Evolutionary conservation across 2,329 filamentous ascomycete species (phyloP).

Genomic region (Venturia effusa): DNA sequence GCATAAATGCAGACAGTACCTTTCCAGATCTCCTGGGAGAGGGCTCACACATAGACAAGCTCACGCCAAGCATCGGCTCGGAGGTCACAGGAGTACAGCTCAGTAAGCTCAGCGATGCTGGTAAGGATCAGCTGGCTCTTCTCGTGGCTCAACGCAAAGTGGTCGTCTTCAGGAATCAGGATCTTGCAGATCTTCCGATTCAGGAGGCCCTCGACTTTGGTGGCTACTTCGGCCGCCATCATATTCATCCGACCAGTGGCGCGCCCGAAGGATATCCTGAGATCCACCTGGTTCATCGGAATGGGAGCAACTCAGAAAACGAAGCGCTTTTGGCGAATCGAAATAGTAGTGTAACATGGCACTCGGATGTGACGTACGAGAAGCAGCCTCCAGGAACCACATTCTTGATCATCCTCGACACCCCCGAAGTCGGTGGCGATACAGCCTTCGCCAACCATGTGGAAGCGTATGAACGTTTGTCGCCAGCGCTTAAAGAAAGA

Average conservation of each 20-base stretch:
- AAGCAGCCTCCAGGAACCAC: constrained; percentile 81
- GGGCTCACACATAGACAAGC: constrained; percentile 40
- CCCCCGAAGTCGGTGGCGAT: constrained; percentile 68
- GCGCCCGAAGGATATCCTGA: constrained; percentile 63
- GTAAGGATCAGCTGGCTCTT: constrained; percentile 66
- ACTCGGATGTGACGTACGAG: constrained; percentile 83
- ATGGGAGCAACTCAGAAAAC: constrained; percentile 49
- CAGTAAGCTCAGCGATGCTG: constrained; percentile 53
- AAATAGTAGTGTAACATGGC: constrained; percentile 77
- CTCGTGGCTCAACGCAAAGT: constrained; percentile 69
- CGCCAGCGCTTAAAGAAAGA: constrained; percentile 65
- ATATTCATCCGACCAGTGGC: constrained; percentile 72
- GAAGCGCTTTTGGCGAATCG: constrained; percentile 54
- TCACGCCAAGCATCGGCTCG: constrained; percentile 64
- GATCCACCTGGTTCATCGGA: constrained; percentile 68
- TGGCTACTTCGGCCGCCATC: constrained; percentile 68
- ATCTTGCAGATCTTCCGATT: constrained; percentile 55
- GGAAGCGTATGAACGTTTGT: constrained; percentile 72
- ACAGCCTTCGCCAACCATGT: constrained; percentile 72
- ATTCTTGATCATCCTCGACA: constrained; percentile 77
- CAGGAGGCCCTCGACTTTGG: constrained; percentile 57
- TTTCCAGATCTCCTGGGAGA: constrained; percentile 56
- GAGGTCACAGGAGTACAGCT: constrained; percentile 63
- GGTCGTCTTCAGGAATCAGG: constrained; percentile 65
- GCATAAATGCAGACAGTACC: constrained; percentile 58